Evolutionary conservation across 208 protist genomes (phyloP).

Genomic region (Leishmania arabica): DNA sequence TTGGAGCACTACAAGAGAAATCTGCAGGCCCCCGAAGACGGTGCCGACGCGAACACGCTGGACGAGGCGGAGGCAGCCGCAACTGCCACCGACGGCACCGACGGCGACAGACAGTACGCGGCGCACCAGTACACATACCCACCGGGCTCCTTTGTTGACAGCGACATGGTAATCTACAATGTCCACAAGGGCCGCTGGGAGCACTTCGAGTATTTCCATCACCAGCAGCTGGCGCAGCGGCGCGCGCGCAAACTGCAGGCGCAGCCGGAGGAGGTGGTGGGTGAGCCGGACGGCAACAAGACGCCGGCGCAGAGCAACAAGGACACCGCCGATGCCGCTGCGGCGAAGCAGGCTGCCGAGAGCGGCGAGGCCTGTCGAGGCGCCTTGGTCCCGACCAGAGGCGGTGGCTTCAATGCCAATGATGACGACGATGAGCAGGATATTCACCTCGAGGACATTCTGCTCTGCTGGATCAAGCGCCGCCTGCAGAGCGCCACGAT

Average conservation of each 20-base stretch:
- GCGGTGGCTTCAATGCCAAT: not conserved
- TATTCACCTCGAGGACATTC: conserved; percentile 41
- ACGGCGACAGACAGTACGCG: not conserved
- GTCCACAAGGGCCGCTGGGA: conserved; percentile 38
- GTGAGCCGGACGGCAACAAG: too few species aligned
- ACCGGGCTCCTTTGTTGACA: conserved; percentile 43
- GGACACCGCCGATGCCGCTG: not conserved
- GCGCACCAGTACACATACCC: conserved; percentile 48
- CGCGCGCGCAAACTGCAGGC: conserved; percentile 2
- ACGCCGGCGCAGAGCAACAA: not conserved
- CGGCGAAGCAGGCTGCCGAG: not conserved
- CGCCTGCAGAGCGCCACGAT: conserved; percentile 40
- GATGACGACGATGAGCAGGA: conserved; percentile 27
- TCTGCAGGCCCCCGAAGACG: conserved; percentile 17
- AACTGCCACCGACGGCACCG: not conserved
- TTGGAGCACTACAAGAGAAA: conserved; percentile 33
- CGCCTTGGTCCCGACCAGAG: not conserved
- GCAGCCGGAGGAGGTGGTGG: not conserved
- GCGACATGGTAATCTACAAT: conserved; percentile 61
- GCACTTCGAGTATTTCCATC: conserved; percentile 43
- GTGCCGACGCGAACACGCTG: not conserved
- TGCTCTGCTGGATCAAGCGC: conserved; percentile 64
- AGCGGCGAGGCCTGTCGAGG: not conserved
- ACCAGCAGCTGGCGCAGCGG: conserved; percentile 23
- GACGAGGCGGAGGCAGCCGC: conserved; percentile 9